A percentile compares a stretch with the other conserved stretches of the same genome.
phyloP scores from a whole-genome alignment of 106 monocot genomes.

The Dioscorea zingiberensis region DNA sequence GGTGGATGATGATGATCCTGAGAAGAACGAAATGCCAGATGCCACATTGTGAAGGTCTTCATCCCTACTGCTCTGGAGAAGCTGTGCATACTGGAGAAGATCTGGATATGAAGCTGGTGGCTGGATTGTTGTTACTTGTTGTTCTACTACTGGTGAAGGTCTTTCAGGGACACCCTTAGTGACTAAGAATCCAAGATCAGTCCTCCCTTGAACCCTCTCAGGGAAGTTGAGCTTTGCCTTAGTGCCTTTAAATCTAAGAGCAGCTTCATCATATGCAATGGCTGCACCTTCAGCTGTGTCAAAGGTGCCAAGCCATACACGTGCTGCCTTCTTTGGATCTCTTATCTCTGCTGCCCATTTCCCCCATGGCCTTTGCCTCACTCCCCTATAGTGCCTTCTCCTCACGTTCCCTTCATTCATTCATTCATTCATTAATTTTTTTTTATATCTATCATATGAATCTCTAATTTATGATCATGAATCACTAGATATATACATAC shows the following conservation, averaged over 20 bases:
- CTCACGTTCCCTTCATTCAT: constrained; percentile 13
- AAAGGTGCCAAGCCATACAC: constrained; percentile 84
- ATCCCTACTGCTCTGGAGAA: constrained; percentile 31
- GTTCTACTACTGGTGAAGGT: not conserved
- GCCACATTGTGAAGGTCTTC: constrained; percentile 16
- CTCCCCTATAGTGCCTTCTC: constrained; percentile 62
- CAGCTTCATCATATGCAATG: constrained; percentile 67
- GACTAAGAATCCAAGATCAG: constrained; percentile 35
- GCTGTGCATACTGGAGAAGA: constrained; percentile 41
- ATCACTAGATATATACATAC: not conserved
- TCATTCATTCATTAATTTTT: not conserved
- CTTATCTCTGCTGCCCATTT: constrained; percentile 93
- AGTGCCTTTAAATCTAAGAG: constrained; percentile 55
- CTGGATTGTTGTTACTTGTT: not conserved
- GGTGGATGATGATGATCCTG: constrained; percentile 1
- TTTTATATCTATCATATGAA: not conserved
- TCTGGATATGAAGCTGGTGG: constrained; percentile 32
- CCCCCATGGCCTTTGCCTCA: constrained; percentile 82
- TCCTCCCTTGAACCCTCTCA: constrained; percentile 55
- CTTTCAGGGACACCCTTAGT: constrained; percentile 9
- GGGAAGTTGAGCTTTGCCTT: constrained; percentile 90
- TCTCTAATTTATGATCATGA: not conserved
- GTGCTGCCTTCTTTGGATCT: constrained; percentile 65
- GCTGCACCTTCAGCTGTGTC: constrained; percentile 75
- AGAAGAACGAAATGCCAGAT: not conserved